A percentile compares a stretch with the other conserved stretches of the same genome.
Conservation (phyloP, 768 basidiomycete species). For the Tulasnella sp. region DNA sequence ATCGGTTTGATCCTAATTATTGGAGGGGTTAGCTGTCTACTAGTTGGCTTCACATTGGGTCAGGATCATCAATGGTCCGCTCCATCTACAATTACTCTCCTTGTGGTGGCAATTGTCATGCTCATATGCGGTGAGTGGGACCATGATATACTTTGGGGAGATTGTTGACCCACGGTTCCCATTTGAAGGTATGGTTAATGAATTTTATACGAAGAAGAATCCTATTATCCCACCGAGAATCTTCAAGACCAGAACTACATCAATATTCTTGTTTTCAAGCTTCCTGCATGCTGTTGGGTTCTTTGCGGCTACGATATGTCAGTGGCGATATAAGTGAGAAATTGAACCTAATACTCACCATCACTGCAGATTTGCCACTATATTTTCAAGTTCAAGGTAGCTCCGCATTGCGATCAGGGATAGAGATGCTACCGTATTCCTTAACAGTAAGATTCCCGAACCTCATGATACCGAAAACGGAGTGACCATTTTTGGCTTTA, state of each 20-base stretch:
- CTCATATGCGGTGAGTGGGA: constrained; percentile 33
- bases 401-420: constrained; percentile 53
- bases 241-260: constrained; percentile 71
- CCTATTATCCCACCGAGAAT: constrained; percentile 64
- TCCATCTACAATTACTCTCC: constrained; percentile 42
- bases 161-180: too few relatives aligned
- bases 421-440: constrained; percentile 57
- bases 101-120: constrained; percentile 44
- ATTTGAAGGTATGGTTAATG: constrained; percentile 32
- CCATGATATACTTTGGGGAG: neutral
- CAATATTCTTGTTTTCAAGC: constrained; percentile 40
- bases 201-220: constrained; percentile 46
- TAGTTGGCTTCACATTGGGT: constrained; percentile 65
- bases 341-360: neutral
- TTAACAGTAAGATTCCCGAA: too few relatives aligned
- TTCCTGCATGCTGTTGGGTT: constrained; percentile 56
- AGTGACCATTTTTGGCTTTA: too few relatives aligned
- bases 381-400: constrained; percentile 70
- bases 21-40: constrained; percentile 48
- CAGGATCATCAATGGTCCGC: constrained; percentile 49
- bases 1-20: constrained; percentile 51
- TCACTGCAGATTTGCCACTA: constrained; percentile 43
- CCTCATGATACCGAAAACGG: too few relatives aligned
- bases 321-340: neutral
- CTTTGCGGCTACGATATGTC: constrained; percentile 34